Percentiles rank a stretch among this genome's conserved stretches.
phyloP scores from a whole-genome alignment of 2,329 filamentous ascomycete genomes.

The Hirsutella rhossiliensis region DNA sequence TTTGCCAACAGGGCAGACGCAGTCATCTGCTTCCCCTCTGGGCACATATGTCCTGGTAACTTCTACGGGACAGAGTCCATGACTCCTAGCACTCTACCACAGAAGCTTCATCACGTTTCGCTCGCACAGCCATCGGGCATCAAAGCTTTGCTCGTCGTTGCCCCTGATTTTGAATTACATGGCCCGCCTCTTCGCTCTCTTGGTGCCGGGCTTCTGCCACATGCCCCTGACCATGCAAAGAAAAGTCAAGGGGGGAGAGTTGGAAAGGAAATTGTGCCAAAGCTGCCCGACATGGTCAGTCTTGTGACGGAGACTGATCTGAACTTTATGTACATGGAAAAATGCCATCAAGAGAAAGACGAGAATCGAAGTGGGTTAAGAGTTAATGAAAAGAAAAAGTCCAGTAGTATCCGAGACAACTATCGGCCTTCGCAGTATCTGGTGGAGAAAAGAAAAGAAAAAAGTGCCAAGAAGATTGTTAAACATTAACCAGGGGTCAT shows the following conservation, averaged over 20 bases:
- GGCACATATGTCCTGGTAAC: too few relatives aligned
- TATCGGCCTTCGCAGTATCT: conserved; percentile 2
- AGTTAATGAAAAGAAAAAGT: background rate
- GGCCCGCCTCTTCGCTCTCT: background rate
- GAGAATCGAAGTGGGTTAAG: conserved; percentile 2
- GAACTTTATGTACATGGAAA: conserved; percentile 19
- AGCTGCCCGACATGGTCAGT: conserved; percentile 6
- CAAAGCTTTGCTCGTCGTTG: background rate
- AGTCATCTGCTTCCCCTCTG: too few relatives aligned
- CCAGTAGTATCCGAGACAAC: conserved; percentile 2
- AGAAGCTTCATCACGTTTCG: too few relatives aligned
- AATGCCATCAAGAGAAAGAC: conserved; percentile 2
- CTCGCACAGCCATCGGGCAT: too few relatives aligned
- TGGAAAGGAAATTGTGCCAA: conserved; percentile 1
- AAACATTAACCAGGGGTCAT: conserved; percentile 23
- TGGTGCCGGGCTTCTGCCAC: background rate
- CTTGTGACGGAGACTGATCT: conserved; percentile 14
- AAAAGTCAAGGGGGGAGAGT: background rate
- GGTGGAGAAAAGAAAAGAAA: conserved; percentile 1
- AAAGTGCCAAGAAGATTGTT: conserved; percentile 5
- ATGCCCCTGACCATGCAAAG: background rate
- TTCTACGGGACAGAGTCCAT: too few relatives aligned
- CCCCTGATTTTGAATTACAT: background rate
- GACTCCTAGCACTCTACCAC: too few relatives aligned
- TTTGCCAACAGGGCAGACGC: too few relatives aligned